Conservation (phyloP, 2,329 filamentous ascomycete genomes). For the Ceratocystis harringtonii region DNA sequence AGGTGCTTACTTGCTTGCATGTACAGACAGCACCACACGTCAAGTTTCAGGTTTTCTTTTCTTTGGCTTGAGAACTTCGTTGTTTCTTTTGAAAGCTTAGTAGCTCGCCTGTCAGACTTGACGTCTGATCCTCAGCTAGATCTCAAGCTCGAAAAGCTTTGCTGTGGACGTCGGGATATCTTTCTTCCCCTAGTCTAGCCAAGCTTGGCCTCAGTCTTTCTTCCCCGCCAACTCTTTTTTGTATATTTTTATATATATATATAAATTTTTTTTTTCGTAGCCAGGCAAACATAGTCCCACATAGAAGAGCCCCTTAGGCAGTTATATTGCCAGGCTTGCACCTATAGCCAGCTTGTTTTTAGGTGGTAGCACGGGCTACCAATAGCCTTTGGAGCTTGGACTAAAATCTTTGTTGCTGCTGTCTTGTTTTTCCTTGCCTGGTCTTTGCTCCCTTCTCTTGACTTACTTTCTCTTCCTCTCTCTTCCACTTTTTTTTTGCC, state of each 20-base stretch:
- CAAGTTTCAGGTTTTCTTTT: neutral
- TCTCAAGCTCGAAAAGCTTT: neutral
- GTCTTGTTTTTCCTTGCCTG: conserved; percentile 5
- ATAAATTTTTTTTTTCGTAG: neutral
- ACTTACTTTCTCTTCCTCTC: conserved; percentile 8
- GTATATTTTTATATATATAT: neutral
- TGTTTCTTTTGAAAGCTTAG: neutral
- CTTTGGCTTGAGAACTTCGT: neutral
- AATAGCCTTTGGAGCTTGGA: neutral
- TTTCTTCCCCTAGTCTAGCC: no score
- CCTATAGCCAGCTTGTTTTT: neutral
- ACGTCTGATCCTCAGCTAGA: neutral
- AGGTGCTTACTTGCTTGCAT: neutral
- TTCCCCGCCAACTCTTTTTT: no score
- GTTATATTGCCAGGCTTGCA: neutral
- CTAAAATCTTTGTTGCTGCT: neutral
- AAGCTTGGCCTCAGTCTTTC: no score
- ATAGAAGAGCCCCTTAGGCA: neutral
- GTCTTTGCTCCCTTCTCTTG: conserved; percentile 1
- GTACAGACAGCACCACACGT: neutral
- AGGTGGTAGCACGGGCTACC: neutral
- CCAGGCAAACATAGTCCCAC: neutral
- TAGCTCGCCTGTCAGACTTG: neutral
- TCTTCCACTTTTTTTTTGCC: conserved; percentile 3
- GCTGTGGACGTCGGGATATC: neutral